Conservation (phyloP, 2,329 filamentous ascomycete genomes). For the Colletotrichum spinosum region DNA sequence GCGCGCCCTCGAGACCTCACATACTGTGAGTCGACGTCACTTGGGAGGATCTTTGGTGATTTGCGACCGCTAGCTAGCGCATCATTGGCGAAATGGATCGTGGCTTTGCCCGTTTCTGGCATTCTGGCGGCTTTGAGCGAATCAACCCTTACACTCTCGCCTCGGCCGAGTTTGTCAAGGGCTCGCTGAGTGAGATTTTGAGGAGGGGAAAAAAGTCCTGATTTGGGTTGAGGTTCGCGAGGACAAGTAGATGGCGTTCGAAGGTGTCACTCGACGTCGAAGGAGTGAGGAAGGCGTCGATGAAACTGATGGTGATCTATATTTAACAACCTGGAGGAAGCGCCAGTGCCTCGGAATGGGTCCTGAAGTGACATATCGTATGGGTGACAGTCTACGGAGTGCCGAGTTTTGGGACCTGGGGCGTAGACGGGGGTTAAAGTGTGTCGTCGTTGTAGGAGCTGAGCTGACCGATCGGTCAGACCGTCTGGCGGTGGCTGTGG, state of each 20-base stretch:
- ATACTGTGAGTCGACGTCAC: constrained; percentile 22
- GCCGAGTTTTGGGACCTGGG: neutral
- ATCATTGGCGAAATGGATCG: constrained; percentile 8
- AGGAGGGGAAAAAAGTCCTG: neutral
- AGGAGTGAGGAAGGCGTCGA: neutral
- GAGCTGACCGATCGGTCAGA: constrained; percentile 11
- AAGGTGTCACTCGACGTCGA: constrained; percentile 14
- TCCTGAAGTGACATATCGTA: constrained; percentile 9
- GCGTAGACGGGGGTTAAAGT: constrained; percentile 12
- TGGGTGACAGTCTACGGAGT: neutral
- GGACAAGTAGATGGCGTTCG: neutral
- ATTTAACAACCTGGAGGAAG: constrained; percentile 19
- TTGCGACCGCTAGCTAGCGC: neutral
- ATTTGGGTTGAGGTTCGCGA: neutral
- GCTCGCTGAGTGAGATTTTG: constrained; percentile 17
- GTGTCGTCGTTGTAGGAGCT: constrained; percentile 6
- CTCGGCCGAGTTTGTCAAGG: neutral
- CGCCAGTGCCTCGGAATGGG: constrained; percentile 15
- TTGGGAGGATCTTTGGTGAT: constrained; percentile 11
- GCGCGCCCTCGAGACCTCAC: too few species aligned
- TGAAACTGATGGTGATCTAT: constrained; percentile 33
- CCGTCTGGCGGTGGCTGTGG: constrained; percentile 15
- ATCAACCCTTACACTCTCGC: neutral
- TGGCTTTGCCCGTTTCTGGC: constrained; percentile 8
- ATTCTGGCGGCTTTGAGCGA: neutral